Conservation (phyloP, 2,329 filamentous ascomycete species). For the Cordyceps javanica region DNA sequence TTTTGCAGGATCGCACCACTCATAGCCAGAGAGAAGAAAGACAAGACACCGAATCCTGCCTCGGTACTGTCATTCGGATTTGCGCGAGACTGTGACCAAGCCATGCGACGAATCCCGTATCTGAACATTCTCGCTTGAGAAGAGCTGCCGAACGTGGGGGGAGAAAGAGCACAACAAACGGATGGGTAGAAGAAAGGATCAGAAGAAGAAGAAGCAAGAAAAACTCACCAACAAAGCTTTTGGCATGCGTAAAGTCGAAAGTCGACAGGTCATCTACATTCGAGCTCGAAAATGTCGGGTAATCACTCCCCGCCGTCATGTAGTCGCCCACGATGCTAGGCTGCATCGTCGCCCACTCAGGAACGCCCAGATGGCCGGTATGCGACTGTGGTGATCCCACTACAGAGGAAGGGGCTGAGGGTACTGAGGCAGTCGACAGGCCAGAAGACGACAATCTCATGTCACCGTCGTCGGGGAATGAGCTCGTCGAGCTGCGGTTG, state of each 20-base stretch:
- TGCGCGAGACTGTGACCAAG: neutral
- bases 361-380: slow-evolving; percentile 45
- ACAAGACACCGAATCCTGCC: neutral
- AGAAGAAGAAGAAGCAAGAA: slow-evolving; percentile 22
- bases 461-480: slow-evolving; percentile 46
- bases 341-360: slow-evolving; percentile 58
- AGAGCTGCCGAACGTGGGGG: slow-evolving; percentile 23
- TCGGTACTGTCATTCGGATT: neutral
- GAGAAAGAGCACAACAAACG: slow-evolving; percentile 33
- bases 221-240: slow-evolving; percentile 54
- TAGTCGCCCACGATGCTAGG: slow-evolving; percentile 57
- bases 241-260: slow-evolving; percentile 43
- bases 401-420: slow-evolving; percentile 60
- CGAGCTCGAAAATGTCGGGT: slow-evolving; percentile 45
- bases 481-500: slow-evolving; percentile 40
- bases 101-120: neutral
- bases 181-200: slow-evolving; percentile 20
- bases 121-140: neutral
- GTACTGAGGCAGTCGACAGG: slow-evolving; percentile 55
- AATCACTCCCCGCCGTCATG: slow-evolving; percentile 46
- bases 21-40: neutral
- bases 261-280: slow-evolving; percentile 45
- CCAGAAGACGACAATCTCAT: slow-evolving; percentile 48
- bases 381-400: slow-evolving; percentile 62
- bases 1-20: neutral